Conservation (phyloP, 1,284 basidiomycete genomes). For the Ganoderma leucocontextum region DNA sequence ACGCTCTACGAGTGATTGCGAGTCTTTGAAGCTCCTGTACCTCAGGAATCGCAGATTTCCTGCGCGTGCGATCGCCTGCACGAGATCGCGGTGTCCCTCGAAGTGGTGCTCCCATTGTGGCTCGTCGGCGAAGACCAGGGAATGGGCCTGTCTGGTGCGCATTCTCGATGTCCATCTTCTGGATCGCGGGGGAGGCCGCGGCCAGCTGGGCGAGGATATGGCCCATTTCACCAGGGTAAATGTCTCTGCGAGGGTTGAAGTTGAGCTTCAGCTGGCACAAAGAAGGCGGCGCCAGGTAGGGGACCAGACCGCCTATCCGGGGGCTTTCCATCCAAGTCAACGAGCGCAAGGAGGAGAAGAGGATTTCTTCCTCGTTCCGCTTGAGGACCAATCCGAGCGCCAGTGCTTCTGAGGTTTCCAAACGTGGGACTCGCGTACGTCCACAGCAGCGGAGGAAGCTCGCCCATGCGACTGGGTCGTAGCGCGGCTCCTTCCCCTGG, state of each 20-base stretch:
- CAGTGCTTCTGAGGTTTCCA: not conserved
- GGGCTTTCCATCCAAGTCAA: constrained; percentile 3
- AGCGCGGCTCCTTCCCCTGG: not conserved
- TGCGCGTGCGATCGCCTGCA: not conserved
- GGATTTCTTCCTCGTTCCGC: not conserved
- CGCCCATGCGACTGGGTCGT: constrained; percentile 1
- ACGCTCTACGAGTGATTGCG: not conserved
- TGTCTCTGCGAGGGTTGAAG: not conserved
- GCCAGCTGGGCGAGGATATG: not conserved
- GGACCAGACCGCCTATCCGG: not conserved
- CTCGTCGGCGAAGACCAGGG: not conserved
- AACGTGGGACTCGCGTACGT: not conserved
- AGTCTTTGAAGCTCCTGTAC: not conserved
- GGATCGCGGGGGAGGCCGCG: not conserved
- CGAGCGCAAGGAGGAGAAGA: constrained; percentile 2
- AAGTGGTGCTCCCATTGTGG: not conserved
- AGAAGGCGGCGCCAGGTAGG: not conserved
- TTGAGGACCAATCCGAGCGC: not conserved
- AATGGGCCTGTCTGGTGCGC: not conserved
- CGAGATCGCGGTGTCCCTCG: not conserved
- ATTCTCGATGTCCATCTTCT: constrained; percentile 1
- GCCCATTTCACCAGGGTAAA: not conserved
- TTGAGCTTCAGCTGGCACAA: not conserved
- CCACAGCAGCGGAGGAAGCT: constrained; percentile 7
- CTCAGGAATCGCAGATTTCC: not conserved